Percentiles rank a stretch among this genome's conserved stretches.
Evolutionary conservation across 306 rosid genomes (phyloP).

Genomic region (Herpetospermum pedunculosum): DNA sequence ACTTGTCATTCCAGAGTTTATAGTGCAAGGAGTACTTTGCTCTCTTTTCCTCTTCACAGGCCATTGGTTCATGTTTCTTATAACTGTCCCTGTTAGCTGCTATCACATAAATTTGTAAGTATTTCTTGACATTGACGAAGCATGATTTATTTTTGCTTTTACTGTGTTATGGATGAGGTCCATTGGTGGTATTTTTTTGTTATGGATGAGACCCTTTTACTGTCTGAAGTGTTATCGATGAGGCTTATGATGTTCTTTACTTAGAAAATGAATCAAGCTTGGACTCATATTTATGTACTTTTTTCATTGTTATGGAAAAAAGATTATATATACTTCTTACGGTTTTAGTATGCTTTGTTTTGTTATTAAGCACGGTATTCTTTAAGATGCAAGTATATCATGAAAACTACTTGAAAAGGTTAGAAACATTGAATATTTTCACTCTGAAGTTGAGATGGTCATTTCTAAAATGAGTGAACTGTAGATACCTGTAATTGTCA

Average conservation of each 20-base stretch:
- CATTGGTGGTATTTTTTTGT: conserved; percentile 3
- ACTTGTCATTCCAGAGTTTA: conserved; percentile 51
- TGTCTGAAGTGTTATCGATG: neutral
- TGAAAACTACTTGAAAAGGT: neutral
- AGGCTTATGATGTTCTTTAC: neutral
- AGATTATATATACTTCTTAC: neutral
- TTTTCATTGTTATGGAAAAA: neutral
- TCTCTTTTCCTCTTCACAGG: conserved; percentile 57
- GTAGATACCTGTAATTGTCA: neutral
- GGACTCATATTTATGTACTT: neutral
- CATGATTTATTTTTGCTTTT: neutral
- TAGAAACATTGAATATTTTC: neutral
- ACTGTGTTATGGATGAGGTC: neutral
- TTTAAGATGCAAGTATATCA: neutral
- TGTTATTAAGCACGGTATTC: neutral
- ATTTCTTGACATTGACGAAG: neutral
- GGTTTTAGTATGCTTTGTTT: neutral
- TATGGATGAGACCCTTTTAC: neutral
- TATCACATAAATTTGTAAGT: conserved; percentile 56
- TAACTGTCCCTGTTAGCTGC: conserved; percentile 52
- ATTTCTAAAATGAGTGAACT: neutral
- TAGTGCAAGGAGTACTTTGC: conserved; percentile 56
- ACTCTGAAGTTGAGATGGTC: neutral
- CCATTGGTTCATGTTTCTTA: conserved; percentile 79
- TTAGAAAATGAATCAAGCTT: neutral